A percentile compares a stretch with the other conserved stretches of the same genome.
Evolutionary conservation across 1,284 basidiomycete species (phyloP).

Genomic region (Ustilago cynodontis): DNA sequence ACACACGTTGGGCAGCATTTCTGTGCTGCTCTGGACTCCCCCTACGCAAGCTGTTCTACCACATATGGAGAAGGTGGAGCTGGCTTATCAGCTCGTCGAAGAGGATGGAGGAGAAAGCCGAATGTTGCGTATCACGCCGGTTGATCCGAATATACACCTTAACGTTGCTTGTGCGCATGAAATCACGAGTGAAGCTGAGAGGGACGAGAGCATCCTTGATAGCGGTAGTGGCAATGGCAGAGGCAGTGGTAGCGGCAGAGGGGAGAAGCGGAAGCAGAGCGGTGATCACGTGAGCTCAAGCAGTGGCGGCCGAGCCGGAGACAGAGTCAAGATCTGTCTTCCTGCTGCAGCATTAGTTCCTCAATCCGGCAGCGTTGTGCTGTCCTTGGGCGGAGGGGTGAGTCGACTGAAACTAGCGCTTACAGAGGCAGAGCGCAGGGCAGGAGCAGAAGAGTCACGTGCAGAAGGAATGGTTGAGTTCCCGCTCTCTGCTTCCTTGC

Average conservation of each 20-base stretch:
- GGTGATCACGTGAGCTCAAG: constrained; percentile 15
- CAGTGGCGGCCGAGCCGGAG: too few relatives aligned
- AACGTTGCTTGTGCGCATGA: constrained; percentile 11
- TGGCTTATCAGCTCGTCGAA: constrained; percentile 12
- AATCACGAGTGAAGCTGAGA: constrained; percentile 5
- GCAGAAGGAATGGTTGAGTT: constrained; percentile 25
- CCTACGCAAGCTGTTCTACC: background rate
- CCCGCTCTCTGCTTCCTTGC: constrained; percentile 25
- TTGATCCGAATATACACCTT: constrained; percentile 4
- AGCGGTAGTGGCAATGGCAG: too few relatives aligned
- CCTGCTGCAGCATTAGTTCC: constrained; percentile 10
- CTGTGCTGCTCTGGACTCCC: constrained; percentile 34
- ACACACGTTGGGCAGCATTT: constrained; percentile 33
- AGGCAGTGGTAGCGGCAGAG: constrained; percentile 13
- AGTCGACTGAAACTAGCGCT: constrained; percentile 22
- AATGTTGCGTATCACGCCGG: constrained; percentile 12
- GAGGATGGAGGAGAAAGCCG: constrained; percentile 3
- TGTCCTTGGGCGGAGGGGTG: background rate
- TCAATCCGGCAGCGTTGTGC: constrained; percentile 12
- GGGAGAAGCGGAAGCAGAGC: constrained; percentile 17
- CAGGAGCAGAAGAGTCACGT: constrained; percentile 8
- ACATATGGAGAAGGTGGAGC: constrained; percentile 5
- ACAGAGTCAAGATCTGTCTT: constrained; percentile 1
- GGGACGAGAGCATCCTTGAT: constrained; percentile 8
- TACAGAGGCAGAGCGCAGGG: constrained; percentile 15